A percentile compares a stretch with the other conserved stretches of the same genome.
phyloP scores from a whole-genome alignment of 2,329 filamentous ascomycete genomes.

The Ascomycota sp. region DNA sequence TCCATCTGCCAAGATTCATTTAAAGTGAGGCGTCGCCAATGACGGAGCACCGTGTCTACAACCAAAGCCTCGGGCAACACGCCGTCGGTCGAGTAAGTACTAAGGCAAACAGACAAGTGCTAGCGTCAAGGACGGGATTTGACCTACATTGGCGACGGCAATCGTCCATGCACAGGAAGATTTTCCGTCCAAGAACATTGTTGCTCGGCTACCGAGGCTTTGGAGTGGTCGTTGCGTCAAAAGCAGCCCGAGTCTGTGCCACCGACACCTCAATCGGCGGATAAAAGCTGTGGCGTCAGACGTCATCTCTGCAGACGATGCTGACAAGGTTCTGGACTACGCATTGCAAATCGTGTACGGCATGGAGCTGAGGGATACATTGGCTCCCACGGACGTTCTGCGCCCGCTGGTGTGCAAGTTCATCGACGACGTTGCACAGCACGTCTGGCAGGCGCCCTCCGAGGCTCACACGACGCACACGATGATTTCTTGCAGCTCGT shows the following conservation, averaged over 20 bases:
- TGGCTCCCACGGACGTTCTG: constrained; percentile 8
- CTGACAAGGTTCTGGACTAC: constrained; percentile 14
- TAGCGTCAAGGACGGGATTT: neutral
- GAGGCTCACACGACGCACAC: constrained; percentile 11
- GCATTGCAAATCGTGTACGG: constrained; percentile 16
- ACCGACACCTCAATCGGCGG: constrained; percentile 3
- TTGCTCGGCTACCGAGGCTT: constrained; percentile 1
- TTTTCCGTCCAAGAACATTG: constrained; percentile 3
- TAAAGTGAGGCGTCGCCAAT: constrained; percentile 1
- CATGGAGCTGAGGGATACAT: constrained; percentile 13
- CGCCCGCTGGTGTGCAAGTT: constrained; percentile 13
- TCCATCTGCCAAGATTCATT: neutral
- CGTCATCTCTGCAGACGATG: constrained; percentile 12
- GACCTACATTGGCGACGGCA: neutral
- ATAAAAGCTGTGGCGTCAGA: constrained; percentile 8
- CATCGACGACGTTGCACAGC: constrained; percentile 11
- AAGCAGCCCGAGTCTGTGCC: neutral
- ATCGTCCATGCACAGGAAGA: constrained; percentile 1
- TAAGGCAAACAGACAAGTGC: neutral
- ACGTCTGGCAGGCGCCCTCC: constrained; percentile 11
- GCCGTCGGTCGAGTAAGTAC: neutral
- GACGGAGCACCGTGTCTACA: constrained; percentile 2
- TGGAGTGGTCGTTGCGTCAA: constrained; percentile 3
- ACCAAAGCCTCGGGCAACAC: neutral
- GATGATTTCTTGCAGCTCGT: constrained; percentile 11